Base-by-base conservation (phyloP, 1,139 yeast species). In the Hyphopichia khmerensis region DNA sequence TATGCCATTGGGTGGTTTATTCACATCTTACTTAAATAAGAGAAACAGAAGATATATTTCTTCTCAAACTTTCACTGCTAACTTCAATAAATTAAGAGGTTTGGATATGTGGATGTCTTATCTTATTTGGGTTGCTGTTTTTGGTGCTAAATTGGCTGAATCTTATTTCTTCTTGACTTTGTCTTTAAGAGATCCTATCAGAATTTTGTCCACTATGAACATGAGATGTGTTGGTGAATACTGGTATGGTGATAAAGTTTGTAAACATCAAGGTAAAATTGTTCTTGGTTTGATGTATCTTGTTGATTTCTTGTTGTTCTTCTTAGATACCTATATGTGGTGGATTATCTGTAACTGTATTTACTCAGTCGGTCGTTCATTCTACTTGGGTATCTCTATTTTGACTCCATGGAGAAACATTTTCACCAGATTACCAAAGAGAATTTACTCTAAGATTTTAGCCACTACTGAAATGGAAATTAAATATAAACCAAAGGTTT, bases 401-500 rank as follows among this genome's bases (percentile, higher is more conserved):
- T 84, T 91, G 77, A 93, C 99, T 43, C 99, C 99, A 48, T 93
- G 99, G 99, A 87, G 98, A 82, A 93, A 93, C 67, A 91, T 93
- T 59, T 93, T 91, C 77, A 85, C 96, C 48, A 85, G 99, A 69
- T 78, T 93, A 63, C 99, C 99, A 66, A 93, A 93, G 82, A 88
- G 99, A 82, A 89, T 93, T 56, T 93, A 93, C 77, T 89, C 97
- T 45, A 93, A 93, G 82, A 83, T 93, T 53, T 81, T 93, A 68
- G 98, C 98, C 39, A 93, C 99, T 35, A 88, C 96, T 52, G 99
- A 93, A 67, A 93, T 93, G 98, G 99, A 93, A 73, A 89, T 93
- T 64, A 93, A 93, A 75, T 93, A 93, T 75, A 93, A 93, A 72
- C 99, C 99, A 56, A 93, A 93, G 81, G 98, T 93, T 53, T 79